Percentiles rank a stretch among this genome's conserved stretches.
These are phyloP conservation scores for Parathielavia appendiculata DNA, from an alignment of 495 filamentous ascomycete species.

Conservation along the genomic window DNA sequence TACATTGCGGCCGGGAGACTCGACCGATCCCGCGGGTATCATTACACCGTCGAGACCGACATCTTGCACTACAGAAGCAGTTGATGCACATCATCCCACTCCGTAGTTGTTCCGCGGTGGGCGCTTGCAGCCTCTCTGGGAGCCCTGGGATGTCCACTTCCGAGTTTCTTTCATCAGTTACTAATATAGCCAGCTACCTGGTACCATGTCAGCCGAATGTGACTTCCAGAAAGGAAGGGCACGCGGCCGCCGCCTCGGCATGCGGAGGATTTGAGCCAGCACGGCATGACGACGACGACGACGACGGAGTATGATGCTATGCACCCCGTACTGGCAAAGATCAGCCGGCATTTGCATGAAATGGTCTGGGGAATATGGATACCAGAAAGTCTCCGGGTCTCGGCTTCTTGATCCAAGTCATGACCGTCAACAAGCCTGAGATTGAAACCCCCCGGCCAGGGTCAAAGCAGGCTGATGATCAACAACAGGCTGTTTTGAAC, in stretches of 20 bases:
- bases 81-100: no score
- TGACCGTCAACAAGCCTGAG: neutral
- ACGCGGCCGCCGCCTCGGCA: neutral
- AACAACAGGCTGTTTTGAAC: constrained; percentile 13
- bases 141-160: neutral
- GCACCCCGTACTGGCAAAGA: constrained; percentile 3
- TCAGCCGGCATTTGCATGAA: constrained; percentile 12
- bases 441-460: constrained; percentile 1
- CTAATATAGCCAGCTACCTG: neutral
- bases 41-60: neutral
- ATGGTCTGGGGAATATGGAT: neutral
- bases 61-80: neutral
- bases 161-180: neutral
- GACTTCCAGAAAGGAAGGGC: neutral
- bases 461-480: constrained; percentile 9
- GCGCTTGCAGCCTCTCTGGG: neutral
- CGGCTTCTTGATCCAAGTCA: constrained; percentile 1
- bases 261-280: constrained; percentile 1
- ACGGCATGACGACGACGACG: neutral
- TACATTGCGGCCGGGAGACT: no score
- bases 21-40: no score
- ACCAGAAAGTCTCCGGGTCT: neutral
- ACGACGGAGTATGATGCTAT: neutral
- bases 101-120: no score
- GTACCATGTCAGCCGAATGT: neutral